phyloP scores from a whole-genome alignment of 2,329 filamentous ascomycete genomes.

The Parastagonospora nodorum region DNA sequence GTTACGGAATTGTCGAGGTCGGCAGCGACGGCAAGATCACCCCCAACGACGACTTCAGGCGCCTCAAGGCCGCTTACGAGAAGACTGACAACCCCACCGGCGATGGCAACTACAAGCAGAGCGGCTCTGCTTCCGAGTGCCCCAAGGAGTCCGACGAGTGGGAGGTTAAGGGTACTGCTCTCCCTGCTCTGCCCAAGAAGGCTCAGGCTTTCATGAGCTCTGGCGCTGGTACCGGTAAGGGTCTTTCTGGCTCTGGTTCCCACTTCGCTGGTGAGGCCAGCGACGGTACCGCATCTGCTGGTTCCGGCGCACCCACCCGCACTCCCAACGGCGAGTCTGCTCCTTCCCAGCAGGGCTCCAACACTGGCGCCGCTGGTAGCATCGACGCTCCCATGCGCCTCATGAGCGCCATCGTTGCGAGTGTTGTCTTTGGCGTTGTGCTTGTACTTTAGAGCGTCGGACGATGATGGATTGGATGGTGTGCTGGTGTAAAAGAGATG shows the following conservation, averaged over 20 bases:
- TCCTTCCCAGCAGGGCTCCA: slow-evolving; percentile 3
- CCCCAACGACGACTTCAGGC: slow-evolving; percentile 67
- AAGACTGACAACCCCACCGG: slow-evolving; percentile 59
- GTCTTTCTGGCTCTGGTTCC: slow-evolving; percentile 57
- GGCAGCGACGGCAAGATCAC: slow-evolving; percentile 56
- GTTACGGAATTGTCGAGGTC: slow-evolving; percentile 79
- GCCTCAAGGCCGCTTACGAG: slow-evolving; percentile 57
- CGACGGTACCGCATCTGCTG: slow-evolving; percentile 32
- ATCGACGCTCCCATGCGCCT: slow-evolving; percentile 37
- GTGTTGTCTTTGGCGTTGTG: slow-evolving; percentile 38
- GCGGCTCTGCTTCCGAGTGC: slow-evolving; percentile 59
- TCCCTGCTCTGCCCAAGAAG: slow-evolving; percentile 62
- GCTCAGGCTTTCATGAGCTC: slow-evolving; percentile 61
- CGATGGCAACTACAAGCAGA: slow-evolving; percentile 62
- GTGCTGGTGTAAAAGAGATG: not conserved
- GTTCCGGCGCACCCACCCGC: slow-evolving; percentile 34
- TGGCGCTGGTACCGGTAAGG: slow-evolving; percentile 62
- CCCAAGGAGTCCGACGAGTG: slow-evolving; percentile 60
- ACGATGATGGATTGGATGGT: not conserved
- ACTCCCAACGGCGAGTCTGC: slow-evolving; percentile 19
- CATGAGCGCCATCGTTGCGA: slow-evolving; percentile 36
- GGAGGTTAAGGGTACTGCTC: slow-evolving; percentile 57
- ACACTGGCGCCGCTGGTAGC: slow-evolving; percentile 24
- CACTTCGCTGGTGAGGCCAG: slow-evolving; percentile 40
- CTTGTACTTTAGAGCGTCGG: slow-evolving; percentile 33